Base-by-base conservation (phyloP, 1,284 basidiomycete genomes). In the Leccinum pallidistipes region DNA sequence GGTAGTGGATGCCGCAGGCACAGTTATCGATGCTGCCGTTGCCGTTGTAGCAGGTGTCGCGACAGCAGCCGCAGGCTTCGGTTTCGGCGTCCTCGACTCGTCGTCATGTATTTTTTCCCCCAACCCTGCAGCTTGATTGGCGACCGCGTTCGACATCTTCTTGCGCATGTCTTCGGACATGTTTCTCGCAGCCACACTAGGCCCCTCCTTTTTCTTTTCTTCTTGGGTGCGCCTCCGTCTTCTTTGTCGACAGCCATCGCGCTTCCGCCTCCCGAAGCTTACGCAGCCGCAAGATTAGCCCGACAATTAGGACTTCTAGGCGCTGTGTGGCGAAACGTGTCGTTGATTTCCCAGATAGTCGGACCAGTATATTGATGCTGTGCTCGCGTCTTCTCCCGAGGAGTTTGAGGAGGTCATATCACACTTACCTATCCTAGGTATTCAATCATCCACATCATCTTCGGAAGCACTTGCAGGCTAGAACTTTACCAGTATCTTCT, bases 111-210 rank as follows among this genome's bases (percentile, higher is more conserved):
- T 93, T 95, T 72, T 88, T 88, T 21, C 87, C 86, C 86, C 85
- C 32, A 92, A 71, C 0, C 92, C 92, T 14, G 91, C 89, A 2
- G 90, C 91, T 70, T 92, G 90, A 67, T 86, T 88, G 16, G 92
- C 92, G 4, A 91, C 90, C 34, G 90, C 90, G 72, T 94, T 93
- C 51, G 90, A 91, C 86, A 94, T 86, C 72, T 92, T 92, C 81
- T 94, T 94, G 66, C 88, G 80, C 66, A 93, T 89, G 68, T 94
- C 92, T 73, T 93, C 92, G 2, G 86, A 88, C 90, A 95, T 92
- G 71, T 94, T 94, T 61, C 87, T 80, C 56, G 91, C 91, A 0
- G 90, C 90, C 10, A 92, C 89, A 3, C 90, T 90, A 0, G 91
- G 91, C 0, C 91, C 91, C 32, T 91, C 88, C 73, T 90, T 90